phyloP scores from a whole-genome alignment of 345 rosid species.

The Lagerstroemia speciosa region DNA sequence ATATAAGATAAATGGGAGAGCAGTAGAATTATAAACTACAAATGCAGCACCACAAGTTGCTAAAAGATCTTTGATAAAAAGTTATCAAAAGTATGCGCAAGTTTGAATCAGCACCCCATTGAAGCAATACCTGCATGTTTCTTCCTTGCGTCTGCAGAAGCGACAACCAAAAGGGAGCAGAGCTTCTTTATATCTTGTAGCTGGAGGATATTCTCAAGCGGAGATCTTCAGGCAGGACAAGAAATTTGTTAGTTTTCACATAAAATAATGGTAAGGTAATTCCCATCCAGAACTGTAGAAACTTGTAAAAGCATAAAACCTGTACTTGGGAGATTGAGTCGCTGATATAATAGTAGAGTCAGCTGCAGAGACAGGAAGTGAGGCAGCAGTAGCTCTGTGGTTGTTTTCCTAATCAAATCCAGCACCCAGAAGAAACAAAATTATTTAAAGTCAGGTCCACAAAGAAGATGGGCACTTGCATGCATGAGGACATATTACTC shows the following conservation, averaged over 20 bases:
- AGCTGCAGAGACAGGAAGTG: constrained; percentile 25
- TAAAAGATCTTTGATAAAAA: not conserved
- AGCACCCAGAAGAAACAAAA: not conserved
- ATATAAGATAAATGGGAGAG: not conserved
- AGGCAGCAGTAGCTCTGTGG: constrained; percentile 22
- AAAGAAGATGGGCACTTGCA: not conserved
- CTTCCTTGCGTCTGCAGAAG: constrained; percentile 37
- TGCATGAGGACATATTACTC: not conserved
- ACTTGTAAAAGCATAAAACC: constrained; percentile 19
- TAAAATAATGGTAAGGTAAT: not conserved
- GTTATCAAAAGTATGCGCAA: not conserved
- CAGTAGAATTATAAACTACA: not conserved
- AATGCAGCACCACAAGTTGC: not conserved
- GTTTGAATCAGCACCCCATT: not conserved
- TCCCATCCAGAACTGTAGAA: not conserved
- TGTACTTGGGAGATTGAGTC: constrained; percentile 33
- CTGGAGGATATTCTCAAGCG: constrained; percentile 45
- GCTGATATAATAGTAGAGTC: constrained; percentile 21
- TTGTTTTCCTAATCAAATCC: constrained; percentile 10
- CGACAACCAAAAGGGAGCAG: constrained; percentile 49
- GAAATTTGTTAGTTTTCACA: constrained; percentile 6
- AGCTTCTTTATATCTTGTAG: constrained; percentile 40
- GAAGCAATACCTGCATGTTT: constrained; percentile 34
- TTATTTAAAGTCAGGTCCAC: not conserved
- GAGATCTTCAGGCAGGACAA: constrained; percentile 36